A percentile compares a stretch with the other conserved stretches of the same genome.
These are phyloP conservation scores for Arthrobotrys entomopaga DNA, from an alignment of 2,329 filamentous ascomycete species.

Conservation along the genomic window DNA sequence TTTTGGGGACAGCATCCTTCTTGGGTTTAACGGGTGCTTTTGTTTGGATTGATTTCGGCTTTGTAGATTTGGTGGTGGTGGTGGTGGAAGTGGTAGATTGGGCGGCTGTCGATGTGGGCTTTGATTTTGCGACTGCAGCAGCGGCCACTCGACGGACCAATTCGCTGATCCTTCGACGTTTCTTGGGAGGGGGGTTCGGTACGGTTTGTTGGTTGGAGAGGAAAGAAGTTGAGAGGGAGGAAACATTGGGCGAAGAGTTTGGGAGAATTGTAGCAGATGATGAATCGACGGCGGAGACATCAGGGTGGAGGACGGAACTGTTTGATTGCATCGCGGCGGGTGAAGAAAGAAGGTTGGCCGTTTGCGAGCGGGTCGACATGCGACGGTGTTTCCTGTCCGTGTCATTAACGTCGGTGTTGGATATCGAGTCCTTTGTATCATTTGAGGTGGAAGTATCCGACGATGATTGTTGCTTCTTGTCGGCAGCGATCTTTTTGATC, in stretches of 20 bases:
- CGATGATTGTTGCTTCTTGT: slow-evolving; percentile 15
- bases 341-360: slow-evolving; percentile 5
- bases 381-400: slow-evolving; percentile 11
- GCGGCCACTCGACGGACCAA: slow-evolving; percentile 32
- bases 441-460: background rate
- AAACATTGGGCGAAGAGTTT: slow-evolving; percentile 41
- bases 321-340: slow-evolving; percentile 24
- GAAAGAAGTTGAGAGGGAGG: slow-evolving; percentile 16
- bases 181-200: slow-evolving; percentile 21
- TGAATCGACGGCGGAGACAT: slow-evolving; percentile 41
- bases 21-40: slow-evolving; percentile 9
- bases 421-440: background rate
- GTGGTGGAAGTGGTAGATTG: too few species aligned
- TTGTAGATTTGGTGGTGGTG: background rate
- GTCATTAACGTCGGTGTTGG: background rate
- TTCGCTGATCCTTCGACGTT: slow-evolving; percentile 43
- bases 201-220: background rate
- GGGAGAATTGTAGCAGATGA: slow-evolving; percentile 44
- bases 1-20: slow-evolving; percentile 29
- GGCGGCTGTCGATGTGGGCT: background rate
- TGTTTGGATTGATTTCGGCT: slow-evolving; percentile 15
- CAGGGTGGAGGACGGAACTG: slow-evolving; percentile 33
- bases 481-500: slow-evolving; percentile 1
- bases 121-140: slow-evolving; percentile 23
- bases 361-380: slow-evolving; percentile 41